A percentile compares a stretch with the other conserved stretches of the same genome.
phyloP scores from a whole-genome alignment of 1,284 basidiomycete species.

The Trichosporon inkin region DNA sequence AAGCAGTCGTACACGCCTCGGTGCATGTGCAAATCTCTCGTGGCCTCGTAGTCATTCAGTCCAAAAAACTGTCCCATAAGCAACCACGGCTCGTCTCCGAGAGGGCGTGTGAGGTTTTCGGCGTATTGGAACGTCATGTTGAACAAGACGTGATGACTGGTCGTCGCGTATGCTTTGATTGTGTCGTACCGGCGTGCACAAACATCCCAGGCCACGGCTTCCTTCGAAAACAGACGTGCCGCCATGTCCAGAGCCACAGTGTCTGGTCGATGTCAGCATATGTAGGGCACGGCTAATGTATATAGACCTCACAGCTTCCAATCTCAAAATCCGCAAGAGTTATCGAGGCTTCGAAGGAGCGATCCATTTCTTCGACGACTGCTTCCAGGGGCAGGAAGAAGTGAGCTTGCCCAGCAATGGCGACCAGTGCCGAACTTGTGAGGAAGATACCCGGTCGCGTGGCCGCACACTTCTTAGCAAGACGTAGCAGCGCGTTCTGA shows the following conservation, averaged over 20 bases:
- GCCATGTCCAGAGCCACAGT: slow-evolving; percentile 26
- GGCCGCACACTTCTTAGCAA: slow-evolving; percentile 14
- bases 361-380: slow-evolving; percentile 10
- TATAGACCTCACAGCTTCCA: slow-evolving; percentile 23
- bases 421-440: slow-evolving; percentile 20
- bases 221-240: slow-evolving; percentile 16
- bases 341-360: slow-evolving; percentile 25
- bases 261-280: slow-evolving; percentile 16
- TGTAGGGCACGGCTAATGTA: not conserved
- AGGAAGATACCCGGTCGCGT: slow-evolving; percentile 19
- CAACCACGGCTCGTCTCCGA: slow-evolving; percentile 21
- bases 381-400: slow-evolving; percentile 8
- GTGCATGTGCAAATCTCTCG: slow-evolving; percentile 21
- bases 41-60: slow-evolving; percentile 14
- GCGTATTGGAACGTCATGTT: slow-evolving; percentile 29
- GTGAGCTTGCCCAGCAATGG: slow-evolving; percentile 24
- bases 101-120: slow-evolving; percentile 17
- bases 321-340: slow-evolving; percentile 32
- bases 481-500: slow-evolving; percentile 14
- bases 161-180: slow-evolving; percentile 25
- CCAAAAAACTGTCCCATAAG: slow-evolving; percentile 26
- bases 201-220: slow-evolving; percentile 14
- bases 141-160: slow-evolving; percentile 18
- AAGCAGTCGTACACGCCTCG: slow-evolving; percentile 19
- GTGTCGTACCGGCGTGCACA: slow-evolving; percentile 22